These are phyloP conservation scores for Artomyces pyxidatus DNA, from an alignment of 768 basidiomycete genomes.

Conservation along the genomic window DNA sequence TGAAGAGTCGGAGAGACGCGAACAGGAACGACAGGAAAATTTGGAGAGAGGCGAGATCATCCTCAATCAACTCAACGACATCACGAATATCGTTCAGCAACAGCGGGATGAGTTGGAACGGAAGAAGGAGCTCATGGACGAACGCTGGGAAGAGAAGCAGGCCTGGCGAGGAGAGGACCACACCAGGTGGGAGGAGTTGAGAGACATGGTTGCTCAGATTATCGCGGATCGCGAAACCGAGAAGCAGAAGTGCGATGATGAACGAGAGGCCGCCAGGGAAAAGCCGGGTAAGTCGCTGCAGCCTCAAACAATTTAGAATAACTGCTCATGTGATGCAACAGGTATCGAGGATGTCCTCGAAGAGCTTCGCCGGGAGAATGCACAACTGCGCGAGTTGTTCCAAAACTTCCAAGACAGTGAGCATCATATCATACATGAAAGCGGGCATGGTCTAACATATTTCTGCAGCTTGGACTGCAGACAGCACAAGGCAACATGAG, in stretches of 20 bases:
- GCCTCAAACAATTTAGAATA: constrained; percentile 8
- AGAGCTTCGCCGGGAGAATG: constrained; percentile 49
- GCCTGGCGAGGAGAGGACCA: constrained; percentile 53
- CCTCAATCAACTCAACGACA: constrained; percentile 54
- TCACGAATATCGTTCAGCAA: constrained; percentile 66
- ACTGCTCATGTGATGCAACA: constrained; percentile 24
- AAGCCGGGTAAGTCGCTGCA: constrained; percentile 42
- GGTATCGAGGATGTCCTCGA: constrained; percentile 55
- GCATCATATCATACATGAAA: constrained; percentile 15
- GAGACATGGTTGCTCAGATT: constrained; percentile 53
- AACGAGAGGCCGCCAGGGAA: constrained; percentile 40
- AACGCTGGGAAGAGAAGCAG: constrained; percentile 57
- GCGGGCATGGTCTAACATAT: background rate
- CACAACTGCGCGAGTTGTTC: constrained; percentile 51
- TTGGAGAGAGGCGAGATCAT: constrained; percentile 54
- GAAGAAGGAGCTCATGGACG: constrained; percentile 54
- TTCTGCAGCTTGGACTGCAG: constrained; percentile 55
- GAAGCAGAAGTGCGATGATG: constrained; percentile 43
- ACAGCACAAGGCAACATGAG: constrained; percentile 54
- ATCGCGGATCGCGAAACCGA: constrained; percentile 48
- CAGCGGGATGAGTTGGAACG: constrained; percentile 50
- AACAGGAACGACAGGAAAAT: constrained; percentile 49
- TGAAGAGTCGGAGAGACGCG: constrained; percentile 55
- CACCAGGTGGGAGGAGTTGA: constrained; percentile 43
- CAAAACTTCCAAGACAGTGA: constrained; percentile 46